Conservation (phyloP, 768 basidiomycete genomes). For the Auricularia sp. region DNA sequence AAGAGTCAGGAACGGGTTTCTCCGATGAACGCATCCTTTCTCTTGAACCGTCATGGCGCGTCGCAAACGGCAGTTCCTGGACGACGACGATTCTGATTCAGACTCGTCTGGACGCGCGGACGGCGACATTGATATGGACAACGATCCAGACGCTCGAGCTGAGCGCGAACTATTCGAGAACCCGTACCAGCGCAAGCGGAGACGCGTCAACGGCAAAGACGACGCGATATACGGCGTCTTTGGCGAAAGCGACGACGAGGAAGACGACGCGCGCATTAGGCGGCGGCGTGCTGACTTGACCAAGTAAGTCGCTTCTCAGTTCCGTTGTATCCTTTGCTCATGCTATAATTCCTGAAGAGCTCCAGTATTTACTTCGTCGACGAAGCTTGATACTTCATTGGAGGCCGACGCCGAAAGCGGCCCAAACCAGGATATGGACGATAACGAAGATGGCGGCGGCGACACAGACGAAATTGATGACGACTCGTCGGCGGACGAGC, state of each 20-base stretch:
- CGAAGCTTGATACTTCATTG: constrained; percentile 6
- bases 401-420: constrained; percentile 7
- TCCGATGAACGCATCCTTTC: too few relatives aligned
- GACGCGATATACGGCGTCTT: constrained; percentile 71
- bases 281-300: constrained; percentile 46
- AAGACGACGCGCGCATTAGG: constrained; percentile 18
- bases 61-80: constrained; percentile 65
- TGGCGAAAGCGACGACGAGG: constrained; percentile 58
- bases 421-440: constrained; percentile 19
- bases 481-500: constrained; percentile 43
- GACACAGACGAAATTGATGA: constrained; percentile 28
- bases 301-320: constrained; percentile 25
- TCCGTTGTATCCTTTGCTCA: constrained; percentile 6
- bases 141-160: constrained; percentile 54
- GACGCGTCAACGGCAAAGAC: constrained; percentile 51
- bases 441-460: constrained; percentile 24
- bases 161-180: constrained; percentile 71
- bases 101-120: constrained; percentile 40
- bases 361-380: constrained; percentile 59
- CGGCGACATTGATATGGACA: constrained; percentile 30
- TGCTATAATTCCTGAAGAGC: constrained; percentile 22
- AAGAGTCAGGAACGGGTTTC: too few relatives aligned
- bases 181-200: constrained; percentile 63
- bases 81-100: constrained; percentile 61
- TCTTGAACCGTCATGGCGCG: constrained; percentile 45